A percentile compares a stretch with the other conserved stretches of the same genome.
These are phyloP conservation scores for Komagataella ulmi DNA, from an alignment of 805 yeast species.

Conservation along the genomic window DNA sequence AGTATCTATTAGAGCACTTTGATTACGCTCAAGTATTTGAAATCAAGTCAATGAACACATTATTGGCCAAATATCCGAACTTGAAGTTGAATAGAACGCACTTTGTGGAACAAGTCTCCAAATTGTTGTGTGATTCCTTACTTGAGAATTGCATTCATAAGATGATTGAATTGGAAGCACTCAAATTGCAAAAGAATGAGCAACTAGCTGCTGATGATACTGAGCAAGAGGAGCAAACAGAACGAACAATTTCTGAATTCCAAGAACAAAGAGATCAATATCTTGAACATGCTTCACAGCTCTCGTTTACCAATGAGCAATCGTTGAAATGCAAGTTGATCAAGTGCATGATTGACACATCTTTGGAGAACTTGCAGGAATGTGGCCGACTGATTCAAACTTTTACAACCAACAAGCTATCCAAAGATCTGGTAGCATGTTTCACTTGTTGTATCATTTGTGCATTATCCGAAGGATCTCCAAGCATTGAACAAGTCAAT, in stretches of 20 bases:
- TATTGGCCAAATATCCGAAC: neutral
- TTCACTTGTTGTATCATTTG: neutral
- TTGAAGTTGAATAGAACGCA: neutral
- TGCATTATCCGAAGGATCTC: neutral
- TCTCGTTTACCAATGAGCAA: neutral
- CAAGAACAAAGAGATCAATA: neutral
- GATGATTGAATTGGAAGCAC: conserved; percentile 8
- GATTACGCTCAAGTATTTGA: neutral
- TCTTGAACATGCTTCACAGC: neutral
- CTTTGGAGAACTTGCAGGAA: neutral
- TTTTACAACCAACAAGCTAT: neutral
- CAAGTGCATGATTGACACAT: neutral
- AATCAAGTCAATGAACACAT: neutral
- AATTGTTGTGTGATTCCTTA: conserved; percentile 6
- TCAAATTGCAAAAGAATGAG: conserved; percentile 3
- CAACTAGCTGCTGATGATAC: neutral
- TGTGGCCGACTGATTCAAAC: neutral
- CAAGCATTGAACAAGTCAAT: neutral
- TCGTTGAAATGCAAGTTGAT: neutral
- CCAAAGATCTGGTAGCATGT: neutral
- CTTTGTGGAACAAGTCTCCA: neutral
- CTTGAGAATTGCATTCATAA: conserved; percentile 6
- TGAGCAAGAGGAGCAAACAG: neutral
- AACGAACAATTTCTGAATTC: neutral
- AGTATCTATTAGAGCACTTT: neutral